Conservation (phyloP, 2,329 filamentous ascomycete genomes). For the Helotiales sp. region DNA sequence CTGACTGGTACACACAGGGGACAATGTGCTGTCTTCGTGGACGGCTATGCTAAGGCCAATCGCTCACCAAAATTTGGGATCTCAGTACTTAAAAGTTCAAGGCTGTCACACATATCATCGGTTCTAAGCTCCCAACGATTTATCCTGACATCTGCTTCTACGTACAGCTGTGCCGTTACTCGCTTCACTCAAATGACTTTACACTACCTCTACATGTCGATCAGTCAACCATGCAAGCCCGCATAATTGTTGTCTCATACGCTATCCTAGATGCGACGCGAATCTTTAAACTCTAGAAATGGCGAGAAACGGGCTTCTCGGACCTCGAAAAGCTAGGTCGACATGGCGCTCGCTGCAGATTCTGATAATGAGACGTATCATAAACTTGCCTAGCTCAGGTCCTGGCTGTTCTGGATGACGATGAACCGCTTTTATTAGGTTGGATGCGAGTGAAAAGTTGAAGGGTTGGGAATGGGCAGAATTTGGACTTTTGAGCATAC, state of each 20-base stretch:
- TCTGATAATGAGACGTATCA: slow-evolving; percentile 14
- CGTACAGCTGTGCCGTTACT: slow-evolving; percentile 11
- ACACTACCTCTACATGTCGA: neutral
- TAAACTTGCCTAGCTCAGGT: slow-evolving; percentile 16
- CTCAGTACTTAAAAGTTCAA: neutral
- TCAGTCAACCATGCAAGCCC: neutral
- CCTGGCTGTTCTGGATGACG: slow-evolving; percentile 27
- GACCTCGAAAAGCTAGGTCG: slow-evolving; percentile 16
- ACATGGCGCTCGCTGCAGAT: slow-evolving; percentile 1
- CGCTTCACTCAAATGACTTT: neutral
- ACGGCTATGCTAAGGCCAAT: slow-evolving; percentile 19
- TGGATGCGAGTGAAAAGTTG: neutral
- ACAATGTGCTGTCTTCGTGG: slow-evolving; percentile 22
- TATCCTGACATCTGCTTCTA: slow-evolving; percentile 11
- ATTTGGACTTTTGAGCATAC: neutral
- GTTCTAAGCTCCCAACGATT: neutral
- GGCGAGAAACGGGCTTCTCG: slow-evolving; percentile 12
- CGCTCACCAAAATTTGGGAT: neutral
- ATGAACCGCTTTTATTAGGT: no score
- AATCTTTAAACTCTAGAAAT: slow-evolving; percentile 9
- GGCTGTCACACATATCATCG: slow-evolving; percentile 15
- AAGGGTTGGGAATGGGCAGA: neutral
- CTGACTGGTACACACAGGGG: slow-evolving; percentile 9
- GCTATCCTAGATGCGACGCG: neutral
- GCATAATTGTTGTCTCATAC: slow-evolving; percentile 4